phyloP scores from a whole-genome alignment of 768 basidiomycete species.

The Mycena haematopus region DNA sequence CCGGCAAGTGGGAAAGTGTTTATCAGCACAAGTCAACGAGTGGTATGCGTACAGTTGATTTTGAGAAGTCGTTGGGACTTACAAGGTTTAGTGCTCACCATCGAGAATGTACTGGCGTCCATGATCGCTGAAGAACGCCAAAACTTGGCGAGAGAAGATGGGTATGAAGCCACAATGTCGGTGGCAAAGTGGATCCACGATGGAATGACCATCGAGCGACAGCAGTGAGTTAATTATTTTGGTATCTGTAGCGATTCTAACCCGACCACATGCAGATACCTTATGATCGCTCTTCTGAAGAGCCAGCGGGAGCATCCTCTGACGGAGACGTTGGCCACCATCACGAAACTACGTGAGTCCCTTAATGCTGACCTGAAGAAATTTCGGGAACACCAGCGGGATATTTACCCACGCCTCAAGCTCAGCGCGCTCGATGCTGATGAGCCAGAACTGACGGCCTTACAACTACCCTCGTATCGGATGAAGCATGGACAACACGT shows the following conservation, averaged over 20 bases:
- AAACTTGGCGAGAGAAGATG: not conserved
- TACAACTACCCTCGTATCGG: slow-evolving; percentile 18
- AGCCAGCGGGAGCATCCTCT: slow-evolving; percentile 14
- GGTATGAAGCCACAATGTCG: not conserved
- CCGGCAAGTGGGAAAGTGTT: not conserved
- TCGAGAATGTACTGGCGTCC: slow-evolving; percentile 7
- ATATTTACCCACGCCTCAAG: slow-evolving; percentile 12
- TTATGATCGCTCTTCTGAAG: slow-evolving; percentile 9
- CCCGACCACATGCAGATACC: not conserved
- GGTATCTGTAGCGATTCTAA: not conserved
- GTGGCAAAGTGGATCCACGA: not conserved
- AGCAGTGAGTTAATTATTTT: slow-evolving; percentile 4
- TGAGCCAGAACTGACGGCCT: slow-evolving; percentile 22
- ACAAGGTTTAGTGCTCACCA: slow-evolving; percentile 1
- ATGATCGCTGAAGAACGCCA: slow-evolving; percentile 11
- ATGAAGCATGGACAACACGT: slow-evolving; percentile 12
- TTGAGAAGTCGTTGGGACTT: not conserved
- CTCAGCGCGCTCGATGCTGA: slow-evolving; percentile 22
- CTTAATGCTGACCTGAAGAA: slow-evolving; percentile 6
- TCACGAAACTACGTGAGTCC: slow-evolving; percentile 8
- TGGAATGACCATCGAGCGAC: slow-evolving; percentile 2
- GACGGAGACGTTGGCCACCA: slow-evolving; percentile 10
- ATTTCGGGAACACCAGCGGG: slow-evolving; percentile 12
- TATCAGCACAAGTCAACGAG: not conserved
- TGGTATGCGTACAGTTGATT: too few species aligned